Conservation (phyloP, 2,329 filamentous ascomycete genomes). For the Aureobasidium sp. region DNA sequence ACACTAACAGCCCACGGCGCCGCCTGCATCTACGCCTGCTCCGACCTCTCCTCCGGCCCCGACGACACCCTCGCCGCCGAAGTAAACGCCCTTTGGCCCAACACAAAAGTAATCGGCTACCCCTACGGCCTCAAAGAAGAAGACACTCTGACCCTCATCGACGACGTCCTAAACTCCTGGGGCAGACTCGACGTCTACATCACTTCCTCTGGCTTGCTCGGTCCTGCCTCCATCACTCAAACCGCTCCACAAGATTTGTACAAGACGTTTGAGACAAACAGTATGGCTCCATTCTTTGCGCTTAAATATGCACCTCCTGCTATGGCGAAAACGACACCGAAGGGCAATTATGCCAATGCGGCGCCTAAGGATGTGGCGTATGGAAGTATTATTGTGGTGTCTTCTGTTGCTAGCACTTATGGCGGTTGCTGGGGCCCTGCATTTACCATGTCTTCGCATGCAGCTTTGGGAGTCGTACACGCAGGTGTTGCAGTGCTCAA, state of each 20-base stretch:
- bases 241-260: conserved; percentile 50
- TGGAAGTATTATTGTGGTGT: conserved; percentile 55
- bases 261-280: conserved; percentile 52
- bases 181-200: conserved; percentile 55
- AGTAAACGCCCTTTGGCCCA: conserved; percentile 40
- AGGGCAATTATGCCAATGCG: conserved; percentile 51
- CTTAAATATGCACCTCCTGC: conserved; percentile 56
- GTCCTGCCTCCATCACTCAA: conserved; percentile 47
- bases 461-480: conserved; percentile 52
- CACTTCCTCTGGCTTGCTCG: conserved; percentile 49
- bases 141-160: conserved; percentile 51
- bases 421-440: conserved; percentile 52
- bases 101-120: conserved; percentile 54
- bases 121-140: conserved; percentile 53
- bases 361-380: conserved; percentile 52
- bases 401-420: conserved; percentile 48
- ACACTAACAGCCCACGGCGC: conserved; percentile 47
- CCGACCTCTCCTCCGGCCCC: conserved; percentile 33
- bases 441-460: conserved; percentile 53
- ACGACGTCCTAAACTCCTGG: conserved; percentile 55
- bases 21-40: conserved; percentile 55
- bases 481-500: conserved; percentile 51
- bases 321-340: conserved; percentile 51
- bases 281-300: conserved; percentile 55
- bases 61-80: conserved; percentile 35